Percentiles rank a stretch among this genome's conserved stretches.
Conservation (phyloP, 1,284 basidiomycete genomes). For the Mycena citricolor region DNA sequence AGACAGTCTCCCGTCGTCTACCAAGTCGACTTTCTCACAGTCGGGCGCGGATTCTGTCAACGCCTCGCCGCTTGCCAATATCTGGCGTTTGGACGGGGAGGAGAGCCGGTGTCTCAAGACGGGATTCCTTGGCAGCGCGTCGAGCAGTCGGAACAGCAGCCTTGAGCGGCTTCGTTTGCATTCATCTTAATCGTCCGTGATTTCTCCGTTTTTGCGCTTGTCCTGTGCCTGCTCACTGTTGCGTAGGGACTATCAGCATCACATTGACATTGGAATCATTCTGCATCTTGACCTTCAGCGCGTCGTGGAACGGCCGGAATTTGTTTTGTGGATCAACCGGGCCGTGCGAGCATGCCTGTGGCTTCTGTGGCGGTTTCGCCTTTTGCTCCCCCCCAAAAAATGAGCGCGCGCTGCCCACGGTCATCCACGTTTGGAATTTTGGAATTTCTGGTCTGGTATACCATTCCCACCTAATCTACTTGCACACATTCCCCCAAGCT, state of each 20-base stretch:
- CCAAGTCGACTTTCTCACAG: conserved; percentile 24
- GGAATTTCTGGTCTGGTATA: conserved; percentile 15
- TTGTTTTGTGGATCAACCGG: too few species aligned
- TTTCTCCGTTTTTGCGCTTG: background rate
- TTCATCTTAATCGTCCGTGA: conserved; percentile 19
- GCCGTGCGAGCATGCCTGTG: too few species aligned
- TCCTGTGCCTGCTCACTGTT: background rate
- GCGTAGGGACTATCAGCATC: conserved; percentile 17
- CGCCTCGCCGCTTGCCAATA: conserved; percentile 41
- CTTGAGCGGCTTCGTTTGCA: conserved; percentile 17
- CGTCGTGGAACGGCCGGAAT: too few species aligned
- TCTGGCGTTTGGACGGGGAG: conserved; percentile 65
- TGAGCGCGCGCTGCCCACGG: background rate
- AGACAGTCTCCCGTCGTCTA: conserved; percentile 30
- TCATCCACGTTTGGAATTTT: conserved; percentile 8
- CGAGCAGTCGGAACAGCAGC: conserved; percentile 20
- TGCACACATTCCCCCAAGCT: conserved; percentile 1
- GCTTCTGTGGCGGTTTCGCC: too few species aligned
- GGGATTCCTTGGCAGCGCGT: conserved; percentile 10
- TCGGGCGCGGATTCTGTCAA: conserved; percentile 28
- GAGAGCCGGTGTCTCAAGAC: conserved; percentile 50
- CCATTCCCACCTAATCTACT: conserved; percentile 9
- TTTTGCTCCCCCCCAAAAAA: conserved; percentile 1
- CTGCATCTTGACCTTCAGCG: conserved; percentile 2
- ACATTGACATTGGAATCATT: conserved; percentile 11